These are phyloP conservation scores for Linnemannia schmuckeri DNA, from an alignment of 192 early-diverging fungal species.

Conservation along the genomic window DNA sequence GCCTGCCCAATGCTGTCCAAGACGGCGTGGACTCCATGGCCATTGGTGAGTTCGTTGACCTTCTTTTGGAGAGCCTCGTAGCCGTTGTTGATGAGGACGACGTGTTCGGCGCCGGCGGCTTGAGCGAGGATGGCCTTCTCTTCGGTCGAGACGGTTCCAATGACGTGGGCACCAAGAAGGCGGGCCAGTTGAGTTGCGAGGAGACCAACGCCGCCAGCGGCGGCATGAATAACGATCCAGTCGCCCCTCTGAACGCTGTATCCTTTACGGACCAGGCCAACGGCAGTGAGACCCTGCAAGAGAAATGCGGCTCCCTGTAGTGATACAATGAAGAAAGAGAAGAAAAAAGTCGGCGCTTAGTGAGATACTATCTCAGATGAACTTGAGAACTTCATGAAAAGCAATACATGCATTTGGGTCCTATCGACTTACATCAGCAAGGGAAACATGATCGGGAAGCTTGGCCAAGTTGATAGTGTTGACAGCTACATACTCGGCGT, in stretches of 20 bases:
- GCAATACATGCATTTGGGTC: slow-evolving; percentile 36
- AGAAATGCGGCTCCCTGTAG: slow-evolving; percentile 38
- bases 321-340: background rate
- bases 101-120: slow-evolving; percentile 74
- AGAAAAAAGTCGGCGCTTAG: background rate
- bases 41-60: slow-evolving; percentile 78
- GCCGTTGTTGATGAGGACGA: slow-evolving; percentile 71
- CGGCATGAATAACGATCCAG: slow-evolving; percentile 88
- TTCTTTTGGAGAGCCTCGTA: slow-evolving; percentile 70
- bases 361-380: too few relatives aligned
- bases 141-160: slow-evolving; percentile 81
- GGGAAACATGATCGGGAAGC: slow-evolving; percentile 8
- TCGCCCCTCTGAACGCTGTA: slow-evolving; percentile 80
- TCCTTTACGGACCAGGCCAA: slow-evolving; percentile 71
- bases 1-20: slow-evolving; percentile 89
- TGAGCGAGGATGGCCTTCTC: slow-evolving; percentile 75
- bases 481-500: slow-evolving; percentile 81
- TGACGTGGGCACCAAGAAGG: slow-evolving; percentile 82
- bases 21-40: slow-evolving; percentile 81
- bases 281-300: slow-evolving; percentile 87
- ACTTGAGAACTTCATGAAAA: too few relatives aligned
- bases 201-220: slow-evolving; percentile 89
- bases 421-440: slow-evolving; percentile 15
- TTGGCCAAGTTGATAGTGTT: slow-evolving; percentile 55
- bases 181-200: slow-evolving; percentile 82